Conservation (phyloP, 192 early-diverging fungal species). For the Entrophospora sp. region DNA sequence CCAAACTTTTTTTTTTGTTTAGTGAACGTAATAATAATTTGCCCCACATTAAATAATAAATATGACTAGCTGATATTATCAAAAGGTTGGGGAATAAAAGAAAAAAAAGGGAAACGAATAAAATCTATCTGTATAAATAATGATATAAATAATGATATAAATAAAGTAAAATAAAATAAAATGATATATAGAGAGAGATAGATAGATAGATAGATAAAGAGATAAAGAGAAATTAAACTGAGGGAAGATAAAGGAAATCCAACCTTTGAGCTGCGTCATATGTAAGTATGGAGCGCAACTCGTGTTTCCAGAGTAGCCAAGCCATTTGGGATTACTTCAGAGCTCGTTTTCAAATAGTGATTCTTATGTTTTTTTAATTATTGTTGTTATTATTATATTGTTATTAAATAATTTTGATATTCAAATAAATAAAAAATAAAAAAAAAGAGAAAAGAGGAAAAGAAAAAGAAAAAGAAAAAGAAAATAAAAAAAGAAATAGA, state of each 20-base stretch:
- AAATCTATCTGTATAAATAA: neutral
- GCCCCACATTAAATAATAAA: too few species aligned
- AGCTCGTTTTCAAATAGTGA: neutral
- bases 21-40: too few species aligned
- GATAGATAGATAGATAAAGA: conserved; percentile 14
- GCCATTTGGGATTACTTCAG: neutral
- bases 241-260: conserved; percentile 21
- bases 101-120: neutral
- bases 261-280: conserved; percentile 25
- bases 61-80: neutral
- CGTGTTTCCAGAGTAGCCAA: conserved; percentile 12
- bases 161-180: conserved; percentile 7
- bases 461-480: too few species aligned
- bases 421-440: too few species aligned
- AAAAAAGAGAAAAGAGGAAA: too few species aligned
- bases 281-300: conserved; percentile 20
- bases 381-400: too few species aligned
- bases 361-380: too few species aligned
- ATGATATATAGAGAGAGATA: conserved; percentile 8
- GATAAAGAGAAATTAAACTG: too few species aligned
- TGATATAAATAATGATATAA: neutral
- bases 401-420: too few species aligned
- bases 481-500: too few species aligned
- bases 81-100: neutral
- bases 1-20: too few species aligned